These are phyloP conservation scores for Rubus parviflorus DNA, from an alignment of 306 rosid species.

Conservation along the genomic window DNA sequence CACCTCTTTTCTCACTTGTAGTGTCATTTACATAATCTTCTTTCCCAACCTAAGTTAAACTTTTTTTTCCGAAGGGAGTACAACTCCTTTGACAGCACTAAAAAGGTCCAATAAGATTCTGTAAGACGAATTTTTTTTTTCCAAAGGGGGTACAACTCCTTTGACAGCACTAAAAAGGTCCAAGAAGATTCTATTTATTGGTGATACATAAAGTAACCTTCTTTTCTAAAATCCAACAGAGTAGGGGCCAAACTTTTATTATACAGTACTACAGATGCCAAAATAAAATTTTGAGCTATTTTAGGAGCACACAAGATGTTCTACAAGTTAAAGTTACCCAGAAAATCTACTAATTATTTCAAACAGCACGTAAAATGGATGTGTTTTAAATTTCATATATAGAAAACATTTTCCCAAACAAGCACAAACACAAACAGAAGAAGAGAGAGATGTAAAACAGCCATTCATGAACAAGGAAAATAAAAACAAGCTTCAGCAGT, in stretches of 20 bases:
- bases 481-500: neutral
- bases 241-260: neutral
- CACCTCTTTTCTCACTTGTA: neutral
- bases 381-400: neutral
- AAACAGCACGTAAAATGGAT: neutral
- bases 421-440: neutral
- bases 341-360: neutral
- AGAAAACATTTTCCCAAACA: neutral
- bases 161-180: neutral
- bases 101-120: neutral
- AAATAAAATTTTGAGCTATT: neutral
- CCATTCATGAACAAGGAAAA: neutral
- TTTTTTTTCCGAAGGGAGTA: neutral
- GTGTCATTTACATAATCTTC: neutral
- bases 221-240: neutral
- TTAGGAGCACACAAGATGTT: neutral
- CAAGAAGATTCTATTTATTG: neutral
- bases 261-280: neutral
- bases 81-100: neutral
- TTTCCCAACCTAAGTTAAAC: neutral
- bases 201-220: neutral
- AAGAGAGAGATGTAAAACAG: neutral
- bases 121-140: too few species aligned
- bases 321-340: neutral
- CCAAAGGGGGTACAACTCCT: neutral